Conservation (phyloP, 441 rosid genomes). For the Populus hybrid region DNA sequence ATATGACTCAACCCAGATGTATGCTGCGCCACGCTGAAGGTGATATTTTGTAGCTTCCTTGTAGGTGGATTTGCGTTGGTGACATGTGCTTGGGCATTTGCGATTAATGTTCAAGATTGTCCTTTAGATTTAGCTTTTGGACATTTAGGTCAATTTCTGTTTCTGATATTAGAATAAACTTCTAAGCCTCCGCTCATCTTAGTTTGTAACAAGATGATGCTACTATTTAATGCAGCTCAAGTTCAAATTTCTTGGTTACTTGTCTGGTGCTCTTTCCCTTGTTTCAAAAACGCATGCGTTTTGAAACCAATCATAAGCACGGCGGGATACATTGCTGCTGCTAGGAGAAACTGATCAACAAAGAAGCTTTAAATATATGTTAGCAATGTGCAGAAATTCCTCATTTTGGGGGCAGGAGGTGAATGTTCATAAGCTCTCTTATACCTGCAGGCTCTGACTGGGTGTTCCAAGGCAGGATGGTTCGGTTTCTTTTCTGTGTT, state of each 20-base stretch:
- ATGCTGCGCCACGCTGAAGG: constrained; percentile 39
- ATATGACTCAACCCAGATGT: constrained; percentile 54
- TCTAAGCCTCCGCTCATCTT: neutral
- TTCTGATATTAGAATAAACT: neutral
- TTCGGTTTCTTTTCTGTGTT: too few species aligned
- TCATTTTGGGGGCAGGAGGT: too few species aligned
- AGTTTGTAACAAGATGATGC: constrained; percentile 6
- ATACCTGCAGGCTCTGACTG: too few species aligned
- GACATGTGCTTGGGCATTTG: neutral
- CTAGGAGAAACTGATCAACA: too few species aligned
- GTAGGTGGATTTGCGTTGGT: neutral
- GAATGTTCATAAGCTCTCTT: too few species aligned
- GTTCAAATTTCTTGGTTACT: neutral
- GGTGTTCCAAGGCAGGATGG: too few species aligned
- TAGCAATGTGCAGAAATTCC: too few species aligned
- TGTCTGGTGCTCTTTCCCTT: neutral
- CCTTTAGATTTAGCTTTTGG: neutral
- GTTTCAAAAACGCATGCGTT: too few species aligned
- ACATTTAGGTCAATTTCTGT: neutral
- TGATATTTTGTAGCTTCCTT: constrained; percentile 1
- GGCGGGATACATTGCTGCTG: neutral
- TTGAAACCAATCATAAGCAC: neutral
- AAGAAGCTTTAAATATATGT: too few species aligned
- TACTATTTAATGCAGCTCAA: neutral
- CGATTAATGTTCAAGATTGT: neutral